Percentiles rank a stretch among this genome's conserved stretches.
Conservation (phyloP, 148 eudicot species). For the Polygonum aviculare region DNA sequence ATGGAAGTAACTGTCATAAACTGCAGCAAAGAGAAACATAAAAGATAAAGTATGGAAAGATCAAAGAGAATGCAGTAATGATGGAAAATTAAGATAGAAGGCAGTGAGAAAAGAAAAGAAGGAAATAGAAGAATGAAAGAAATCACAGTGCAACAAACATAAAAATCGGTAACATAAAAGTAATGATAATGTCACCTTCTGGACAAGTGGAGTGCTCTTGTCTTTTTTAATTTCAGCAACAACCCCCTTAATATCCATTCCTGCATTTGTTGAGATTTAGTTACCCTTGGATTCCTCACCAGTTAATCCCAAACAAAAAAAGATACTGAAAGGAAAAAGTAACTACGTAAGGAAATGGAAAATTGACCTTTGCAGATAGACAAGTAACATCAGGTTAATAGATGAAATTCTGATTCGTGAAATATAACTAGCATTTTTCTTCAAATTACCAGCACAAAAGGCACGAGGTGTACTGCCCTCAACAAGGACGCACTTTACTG, state of each 20-base stretch:
- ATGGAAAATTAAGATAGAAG: neutral
- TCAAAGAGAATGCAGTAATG: neutral
- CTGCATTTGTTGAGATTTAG: slow-evolving; percentile 51
- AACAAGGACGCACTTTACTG: slow-evolving; percentile 77
- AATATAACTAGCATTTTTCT: neutral
- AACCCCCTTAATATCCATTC: slow-evolving; percentile 86
- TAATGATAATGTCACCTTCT: slow-evolving; percentile 41
- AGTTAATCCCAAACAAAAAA: slow-evolving; percentile 13
- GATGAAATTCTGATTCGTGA: neutral
- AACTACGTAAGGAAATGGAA: neutral
- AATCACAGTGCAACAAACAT: neutral
- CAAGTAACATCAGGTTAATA: neutral
- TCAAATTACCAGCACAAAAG: slow-evolving; percentile 73
- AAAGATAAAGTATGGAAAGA: slow-evolving; percentile 7
- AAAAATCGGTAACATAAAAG: neutral
- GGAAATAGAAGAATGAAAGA: neutral
- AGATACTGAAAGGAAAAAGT: neutral
- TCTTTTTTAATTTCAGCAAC: slow-evolving; percentile 14
- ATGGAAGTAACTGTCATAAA: slow-evolving; percentile 9
- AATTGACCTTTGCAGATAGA: neutral
- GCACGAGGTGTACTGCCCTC: slow-evolving; percentile 86
- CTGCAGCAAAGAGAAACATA: neutral
- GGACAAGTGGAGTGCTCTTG: slow-evolving; percentile 77
- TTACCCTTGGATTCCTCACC: slow-evolving; percentile 27
- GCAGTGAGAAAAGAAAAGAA: neutral